Evolutionary conservation across 441 rosid species (phyloP).

Genomic region (Erodium trifolium): DNA sequence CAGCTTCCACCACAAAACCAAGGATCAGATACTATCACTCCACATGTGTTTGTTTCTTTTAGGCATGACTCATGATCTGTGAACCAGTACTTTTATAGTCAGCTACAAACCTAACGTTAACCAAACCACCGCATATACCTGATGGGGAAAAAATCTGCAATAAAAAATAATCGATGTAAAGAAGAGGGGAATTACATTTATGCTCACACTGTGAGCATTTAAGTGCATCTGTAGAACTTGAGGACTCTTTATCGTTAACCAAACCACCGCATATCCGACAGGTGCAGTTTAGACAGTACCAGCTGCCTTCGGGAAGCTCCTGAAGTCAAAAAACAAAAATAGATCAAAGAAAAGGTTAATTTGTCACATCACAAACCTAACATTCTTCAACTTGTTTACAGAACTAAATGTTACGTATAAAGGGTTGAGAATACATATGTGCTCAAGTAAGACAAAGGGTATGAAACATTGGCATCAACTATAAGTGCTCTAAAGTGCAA

Average conservation of each 20-base stretch:
- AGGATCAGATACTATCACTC: slow-evolving; percentile 6
- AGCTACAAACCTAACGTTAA: neutral
- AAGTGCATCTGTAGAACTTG: slow-evolving; percentile 34
- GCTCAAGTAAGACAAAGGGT: neutral
- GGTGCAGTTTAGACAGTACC: slow-evolving; percentile 91
- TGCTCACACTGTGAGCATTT: slow-evolving; percentile 87
- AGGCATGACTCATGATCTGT: slow-evolving; percentile 8
- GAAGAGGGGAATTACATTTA: slow-evolving; percentile 53
- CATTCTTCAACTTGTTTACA: neutral
- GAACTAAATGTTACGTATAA: neutral
- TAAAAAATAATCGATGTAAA: neutral
- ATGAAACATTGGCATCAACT: neutral
- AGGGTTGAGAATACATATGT: slow-evolving; percentile 4
- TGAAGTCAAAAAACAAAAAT: slow-evolving; percentile 23
- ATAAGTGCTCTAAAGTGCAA: neutral
- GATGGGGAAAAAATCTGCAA: too few relatives aligned
- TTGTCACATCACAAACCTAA: slow-evolving; percentile 11
- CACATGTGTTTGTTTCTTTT: neutral
- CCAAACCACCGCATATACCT: too few relatives aligned
- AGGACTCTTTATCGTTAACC: slow-evolving; percentile 45
- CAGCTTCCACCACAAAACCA: slow-evolving; percentile 5
- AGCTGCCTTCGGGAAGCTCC: slow-evolving; percentile 89
- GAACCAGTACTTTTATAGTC: neutral
- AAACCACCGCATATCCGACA: slow-evolving; percentile 72
- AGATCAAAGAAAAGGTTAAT: neutral